Base-by-base conservation (phyloP, 179 eudicot genomes). In the Spergularia azorica region DNA sequence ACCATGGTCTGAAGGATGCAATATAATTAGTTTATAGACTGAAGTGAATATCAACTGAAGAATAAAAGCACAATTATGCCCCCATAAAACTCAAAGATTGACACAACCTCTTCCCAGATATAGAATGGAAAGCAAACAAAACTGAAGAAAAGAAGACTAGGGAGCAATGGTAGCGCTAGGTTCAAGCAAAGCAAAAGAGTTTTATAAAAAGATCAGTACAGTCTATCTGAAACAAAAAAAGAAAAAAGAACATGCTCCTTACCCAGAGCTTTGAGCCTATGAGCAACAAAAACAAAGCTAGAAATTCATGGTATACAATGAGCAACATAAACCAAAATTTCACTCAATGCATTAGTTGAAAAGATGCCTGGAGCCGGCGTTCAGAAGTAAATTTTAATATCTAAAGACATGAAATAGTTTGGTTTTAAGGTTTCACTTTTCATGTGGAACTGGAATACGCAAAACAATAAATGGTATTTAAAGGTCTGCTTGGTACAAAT, bases 1-100 rank as follows among this genome's bases (percentile, higher is more conserved):
- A 77, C 83, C 91, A 83, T 85, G 71, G 91, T 92, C 99, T 93
- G 82, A 50, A 56, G 26, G 51, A 76, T 21, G 18, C 6, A 56
- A 51, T 61, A 43, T 55, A 73, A 63, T 41, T 8, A 17, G 6
- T 26, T 15, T 41, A 41, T 1, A 2, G 26, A 11, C 46, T 46
- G 59, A 59, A 73, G 43, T 72, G 32, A n/a, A 71, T 54, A 55
- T 50, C 71, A 80, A 39, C 6, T 20, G 41, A 61, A 46, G 9
- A 1, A 63, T 26, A 55, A 63, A 21, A 64, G 13, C 63, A 56
- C 9, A 43, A 21, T 54, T 6, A 67, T 13, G 56, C 63, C 68
- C 32, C 14, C 14, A 26, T 26, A 20, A 57, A 20, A 43, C 56
- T 51, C 66, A 41, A 10, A 77, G 36, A 77, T 36, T 10, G 57